Base-by-base conservation (phyloP, 2,329 filamentous ascomycete species). In the Xylariaceae sp. region DNA sequence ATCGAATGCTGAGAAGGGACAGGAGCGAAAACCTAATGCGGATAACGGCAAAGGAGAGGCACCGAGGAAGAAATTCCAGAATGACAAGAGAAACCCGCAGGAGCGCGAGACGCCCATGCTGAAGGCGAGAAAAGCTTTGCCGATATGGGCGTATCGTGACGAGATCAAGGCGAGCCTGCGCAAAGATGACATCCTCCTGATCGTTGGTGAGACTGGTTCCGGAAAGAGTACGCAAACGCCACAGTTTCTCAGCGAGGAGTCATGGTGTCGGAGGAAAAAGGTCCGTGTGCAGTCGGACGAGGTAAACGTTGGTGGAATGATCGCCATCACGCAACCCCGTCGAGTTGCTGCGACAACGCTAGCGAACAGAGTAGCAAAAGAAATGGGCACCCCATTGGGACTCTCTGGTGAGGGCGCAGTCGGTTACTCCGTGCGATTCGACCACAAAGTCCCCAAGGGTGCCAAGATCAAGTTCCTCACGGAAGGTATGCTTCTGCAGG, bases 161-260 rank as follows among this genome's bases (percentile, higher is more conserved):
- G 81, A 87, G 30, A 95, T 97, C 53, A 84, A 85, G 41, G 70
- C 78, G 13, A 78, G 83, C 1, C 75, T 96, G 5, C 77, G 78
- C 10, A 76, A 83, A 39, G 86, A 84, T 68, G 67, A 72, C 60
- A 84, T 96, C 1, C 82, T 99, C 55, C 80, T 99, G 0, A 77
- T 99, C 11, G 88, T 94, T 2, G 93, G 93, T 76, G 93, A 97
- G 73, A 99, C 94, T 0, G 94, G 94, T 72, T 96, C 90, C 11
- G 94, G 94, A 71, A 99, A 99, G 76, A 95, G 90, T 77, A 99
- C 94, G 0, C 94, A 99, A 74, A 87, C 97, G 0, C 93, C 94
- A 0, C 94, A 97, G 69, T 97, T 96, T 63, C 77, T 99, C 6
- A 83, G 88, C 51, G 74, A 78, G 30, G 89, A 97, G 69, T 75